phyloP scores from a whole-genome alignment of 805 yeast species.

The Wickerhamiella azymoides region DNA sequence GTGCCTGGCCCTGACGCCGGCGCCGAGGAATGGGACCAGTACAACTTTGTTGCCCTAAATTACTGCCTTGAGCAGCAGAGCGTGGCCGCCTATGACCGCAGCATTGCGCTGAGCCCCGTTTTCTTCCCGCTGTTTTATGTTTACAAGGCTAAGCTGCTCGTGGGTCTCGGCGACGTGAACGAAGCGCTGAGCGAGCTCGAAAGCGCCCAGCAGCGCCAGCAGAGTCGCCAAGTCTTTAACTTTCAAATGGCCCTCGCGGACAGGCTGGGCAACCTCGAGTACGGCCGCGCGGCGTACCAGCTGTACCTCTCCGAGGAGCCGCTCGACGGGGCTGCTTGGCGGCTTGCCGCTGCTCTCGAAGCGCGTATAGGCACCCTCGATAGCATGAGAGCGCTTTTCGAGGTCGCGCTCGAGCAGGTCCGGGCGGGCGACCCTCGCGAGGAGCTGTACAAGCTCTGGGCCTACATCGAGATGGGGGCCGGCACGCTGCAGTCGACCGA shows the following conservation, averaged over 20 bases:
- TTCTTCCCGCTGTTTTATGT: not conserved
- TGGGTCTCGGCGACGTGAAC: not conserved
- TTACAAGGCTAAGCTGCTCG: not conserved
- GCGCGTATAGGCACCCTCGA: conserved; percentile 49
- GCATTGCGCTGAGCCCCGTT: not conserved
- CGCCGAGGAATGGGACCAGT: not conserved
- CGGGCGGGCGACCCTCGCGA: not conserved
- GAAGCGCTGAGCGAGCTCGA: not conserved
- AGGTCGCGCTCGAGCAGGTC: conserved; percentile 32
- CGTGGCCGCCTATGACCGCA: not conserved
- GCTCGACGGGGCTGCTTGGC: not conserved
- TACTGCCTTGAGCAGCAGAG: not conserved
- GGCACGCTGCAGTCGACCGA: not conserved
- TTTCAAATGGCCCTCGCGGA: not conserved
- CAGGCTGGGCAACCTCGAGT: not conserved
- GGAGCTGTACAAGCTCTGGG: not conserved
- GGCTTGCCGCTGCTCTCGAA: conserved; percentile 47
- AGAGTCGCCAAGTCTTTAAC: not conserved
- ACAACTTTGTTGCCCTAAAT: not conserved
- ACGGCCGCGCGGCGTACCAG: not conserved
- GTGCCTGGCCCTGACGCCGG: not conserved
- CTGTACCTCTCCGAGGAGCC: not conserved
- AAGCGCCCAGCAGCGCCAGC: not conserved
- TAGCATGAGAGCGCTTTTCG: conserved; percentile 50
- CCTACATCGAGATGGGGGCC: not conserved